Evolutionary conservation across 495 filamentous ascomycete species (phyloP).

Genomic region (Penicillium nucicola): DNA sequence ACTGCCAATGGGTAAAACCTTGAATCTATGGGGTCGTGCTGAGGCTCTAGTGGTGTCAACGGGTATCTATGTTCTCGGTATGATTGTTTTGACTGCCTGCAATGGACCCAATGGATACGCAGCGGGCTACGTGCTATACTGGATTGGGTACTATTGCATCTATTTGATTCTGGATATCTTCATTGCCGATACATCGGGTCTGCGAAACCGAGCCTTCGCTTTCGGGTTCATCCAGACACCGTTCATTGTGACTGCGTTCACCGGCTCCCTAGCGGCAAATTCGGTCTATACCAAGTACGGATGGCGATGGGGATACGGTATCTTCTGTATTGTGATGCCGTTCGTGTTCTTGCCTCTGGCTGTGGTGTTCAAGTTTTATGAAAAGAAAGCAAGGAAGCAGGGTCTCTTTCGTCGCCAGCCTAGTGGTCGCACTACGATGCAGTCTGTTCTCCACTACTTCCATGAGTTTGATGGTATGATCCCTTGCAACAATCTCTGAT

Average conservation of each 20-base stretch:
- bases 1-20: constrained; percentile 63
- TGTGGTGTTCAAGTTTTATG: constrained; percentile 50
- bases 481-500: neutral
- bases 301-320: constrained; percentile 64
- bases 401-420: constrained; percentile 31
- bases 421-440: constrained; percentile 40
- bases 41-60: constrained; percentile 48
- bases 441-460: constrained; percentile 52
- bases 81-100: constrained; percentile 47
- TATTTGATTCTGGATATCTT: constrained; percentile 57
- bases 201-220: constrained; percentile 60
- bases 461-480: constrained; percentile 59
- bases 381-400: constrained; percentile 52
- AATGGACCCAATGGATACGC: constrained; percentile 44
- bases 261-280: constrained; percentile 30
- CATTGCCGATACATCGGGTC: constrained; percentile 60
- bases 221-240: constrained; percentile 60
- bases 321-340: constrained; percentile 57
- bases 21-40: constrained; percentile 64
- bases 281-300: constrained; percentile 45
- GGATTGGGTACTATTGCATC: constrained; percentile 55
- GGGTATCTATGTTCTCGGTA: constrained; percentile 33
- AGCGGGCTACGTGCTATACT: constrained; percentile 53
- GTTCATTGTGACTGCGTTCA: constrained; percentile 48
- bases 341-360: constrained; percentile 50